A percentile compares a stretch with the other conserved stretches of the same genome.
Conservation (phyloP, 805 yeast genomes). For the Candida maesae region DNA sequence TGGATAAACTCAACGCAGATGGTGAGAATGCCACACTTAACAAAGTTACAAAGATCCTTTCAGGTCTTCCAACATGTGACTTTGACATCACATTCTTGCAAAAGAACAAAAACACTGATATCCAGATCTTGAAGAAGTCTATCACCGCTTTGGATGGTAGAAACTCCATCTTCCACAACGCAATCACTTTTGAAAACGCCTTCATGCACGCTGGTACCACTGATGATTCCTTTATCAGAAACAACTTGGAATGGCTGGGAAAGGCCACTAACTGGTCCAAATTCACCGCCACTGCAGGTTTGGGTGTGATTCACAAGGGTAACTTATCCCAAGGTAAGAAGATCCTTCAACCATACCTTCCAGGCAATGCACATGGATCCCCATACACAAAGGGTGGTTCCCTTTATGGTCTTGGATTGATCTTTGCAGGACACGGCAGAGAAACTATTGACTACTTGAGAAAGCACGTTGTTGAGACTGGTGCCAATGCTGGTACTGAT, state of each 20-base stretch:
- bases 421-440: constrained; percentile 94
- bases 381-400: constrained; percentile 96
- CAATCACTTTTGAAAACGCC: constrained; percentile 91
- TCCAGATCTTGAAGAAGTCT: constrained; percentile 74
- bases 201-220: constrained; percentile 96
- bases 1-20: constrained; percentile 28
- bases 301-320: constrained; percentile 96
- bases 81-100: constrained; percentile 82
- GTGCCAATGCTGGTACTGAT: constrained; percentile 56
- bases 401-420: constrained; percentile 85
- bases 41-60: constrained; percentile 64
- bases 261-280: constrained; percentile 99
- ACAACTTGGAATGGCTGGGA: constrained; percentile 92
- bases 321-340: constrained; percentile 87
- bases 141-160: constrained; percentile 84
- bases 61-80: constrained; percentile 94
- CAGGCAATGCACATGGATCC: constrained; percentile 66
- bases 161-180: constrained; percentile 91
- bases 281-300: constrained; percentile 95
- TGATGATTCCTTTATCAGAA: constrained; percentile 86
- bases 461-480: constrained; percentile 61
- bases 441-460: constrained; percentile 79
- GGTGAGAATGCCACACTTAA: constrained; percentile 27
- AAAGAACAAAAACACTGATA: constrained; percentile 84
- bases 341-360: constrained; percentile 85